A percentile compares a stretch with the other conserved stretches of the same genome.
Evolutionary conservation across 2,329 filamentous ascomycete species (phyloP).

Genomic region (Lasiodiplodia citricola): DNA sequence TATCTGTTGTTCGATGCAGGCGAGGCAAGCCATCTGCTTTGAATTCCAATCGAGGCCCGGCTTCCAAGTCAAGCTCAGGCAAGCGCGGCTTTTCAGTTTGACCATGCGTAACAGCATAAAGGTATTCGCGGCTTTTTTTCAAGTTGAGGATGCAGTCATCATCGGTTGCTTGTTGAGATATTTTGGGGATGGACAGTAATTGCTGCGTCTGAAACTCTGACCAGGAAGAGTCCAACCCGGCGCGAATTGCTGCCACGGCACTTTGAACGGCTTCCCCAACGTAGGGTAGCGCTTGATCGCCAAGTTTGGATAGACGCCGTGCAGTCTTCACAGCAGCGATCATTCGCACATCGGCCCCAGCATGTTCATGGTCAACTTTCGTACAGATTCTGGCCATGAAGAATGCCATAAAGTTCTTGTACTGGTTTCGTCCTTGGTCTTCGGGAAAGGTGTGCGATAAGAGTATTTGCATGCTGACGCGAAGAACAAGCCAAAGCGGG

Average conservation of each 20-base stretch:
- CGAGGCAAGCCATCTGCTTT: slow-evolving; percentile 26
- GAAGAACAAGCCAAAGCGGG: slow-evolving; percentile 58
- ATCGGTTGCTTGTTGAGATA: not conserved
- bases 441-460: not conserved
- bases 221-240: not conserved
- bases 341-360: slow-evolving; percentile 27
- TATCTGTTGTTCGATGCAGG: not conserved
- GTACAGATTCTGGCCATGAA: slow-evolving; percentile 49
- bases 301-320: slow-evolving; percentile 24
- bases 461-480: slow-evolving; percentile 52
- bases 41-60: slow-evolving; percentile 22
- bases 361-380: slow-evolving; percentile 14
- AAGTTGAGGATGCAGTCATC: not conserved
- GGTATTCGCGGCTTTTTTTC: not conserved
- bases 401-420: slow-evolving; percentile 60
- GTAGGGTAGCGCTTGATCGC: not conserved
- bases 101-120: not conserved
- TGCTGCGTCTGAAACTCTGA: not conserved
- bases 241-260: not conserved
- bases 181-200: not conserved
- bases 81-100: not conserved
- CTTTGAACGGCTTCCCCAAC: not conserved
- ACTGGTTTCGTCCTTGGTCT: slow-evolving; percentile 34
- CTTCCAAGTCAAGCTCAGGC: too few relatives aligned
- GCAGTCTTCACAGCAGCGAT: slow-evolving; percentile 33